phyloP scores from a whole-genome alignment of 352 stramenopile species.

The Thalassiosira pacifica region DNA sequence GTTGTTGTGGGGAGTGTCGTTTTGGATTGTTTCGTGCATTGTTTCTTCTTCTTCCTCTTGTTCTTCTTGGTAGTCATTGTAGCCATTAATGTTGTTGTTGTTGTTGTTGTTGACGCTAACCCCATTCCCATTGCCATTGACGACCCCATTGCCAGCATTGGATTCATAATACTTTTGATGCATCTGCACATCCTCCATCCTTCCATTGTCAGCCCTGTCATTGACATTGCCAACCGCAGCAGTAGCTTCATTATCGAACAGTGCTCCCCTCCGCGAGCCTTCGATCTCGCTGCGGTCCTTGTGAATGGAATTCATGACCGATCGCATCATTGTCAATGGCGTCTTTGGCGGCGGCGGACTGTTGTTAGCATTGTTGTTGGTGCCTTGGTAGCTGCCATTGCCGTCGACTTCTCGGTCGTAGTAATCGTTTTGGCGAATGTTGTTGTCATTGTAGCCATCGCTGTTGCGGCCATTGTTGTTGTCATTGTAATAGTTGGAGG shows the following conservation, averaged over 20 bases:
- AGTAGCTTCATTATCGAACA: slow-evolving; percentile 11
- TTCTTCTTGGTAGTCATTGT: neutral
- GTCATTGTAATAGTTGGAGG: neutral
- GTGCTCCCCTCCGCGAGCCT: neutral
- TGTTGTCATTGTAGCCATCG: slow-evolving; percentile 4
- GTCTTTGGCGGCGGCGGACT: slow-evolving; percentile 44
- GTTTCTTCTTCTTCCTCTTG: neutral
- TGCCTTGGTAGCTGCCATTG: neutral
- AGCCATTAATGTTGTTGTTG: slow-evolving; percentile 15
- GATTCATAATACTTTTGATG: no score
- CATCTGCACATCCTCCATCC: no score
- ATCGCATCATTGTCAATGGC: slow-evolving; percentile 60
- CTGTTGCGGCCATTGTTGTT: neutral
- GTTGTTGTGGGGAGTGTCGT: neutral
- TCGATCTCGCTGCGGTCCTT: slow-evolving; percentile 53
- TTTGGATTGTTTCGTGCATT: no score
- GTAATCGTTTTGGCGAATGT: no score
- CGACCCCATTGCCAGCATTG: no score
- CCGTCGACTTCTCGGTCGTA: no score
- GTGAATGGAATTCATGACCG: slow-evolving; percentile 37
- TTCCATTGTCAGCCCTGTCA: neutral
- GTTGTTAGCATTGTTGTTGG: neutral
- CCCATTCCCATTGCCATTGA: no score
- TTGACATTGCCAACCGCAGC: neutral
- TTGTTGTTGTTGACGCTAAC: neutral